Evolutionary conservation across 345 rosid species (phyloP), one percentile per base, ranked within the genome.

Genomic region (Fremontodendron californicum): DNA sequence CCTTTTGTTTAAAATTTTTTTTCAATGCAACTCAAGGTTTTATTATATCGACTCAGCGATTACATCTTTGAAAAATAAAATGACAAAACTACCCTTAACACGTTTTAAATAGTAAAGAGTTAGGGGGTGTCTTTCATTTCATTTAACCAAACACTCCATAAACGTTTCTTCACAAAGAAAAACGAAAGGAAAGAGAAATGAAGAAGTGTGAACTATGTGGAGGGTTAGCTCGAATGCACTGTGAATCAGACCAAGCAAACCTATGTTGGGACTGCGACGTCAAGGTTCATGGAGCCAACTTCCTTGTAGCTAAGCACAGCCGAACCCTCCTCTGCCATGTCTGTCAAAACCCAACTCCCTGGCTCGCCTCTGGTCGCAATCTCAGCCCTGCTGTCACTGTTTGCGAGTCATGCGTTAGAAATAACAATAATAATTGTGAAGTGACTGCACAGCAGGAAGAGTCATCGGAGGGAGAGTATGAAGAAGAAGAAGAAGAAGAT

Each of bases 181-280:
- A 23, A 42, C 6, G 9, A 29, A 18, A 3, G 3, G 35, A 33
- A 33, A 19, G 11, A 19, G 25, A 31, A n/a, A 85, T 76, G 84
- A 89, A 77, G 80, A 83, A 82, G 66, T 95, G 99, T 65, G 97
- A 91, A 82, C 86, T 95, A 12, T 95, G 99, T 57, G 77, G 72
- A n/a, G 58, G 75, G 39, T 77, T 75, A 5, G 96, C 98, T 12
- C 85, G 87, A 63, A 82, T 89, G 85, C 86, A 80, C 80, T 95
- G 99, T 54, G 98, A 95, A 71, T 93, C 99, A 33, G 97, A 95
- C 81, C 78, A 93, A 64, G 99, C 99, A 16, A 86, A 82, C 62
- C 78, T 93, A 54, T 93, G 99, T 75, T 91, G 94, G 93, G 82
- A 78, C 67, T 95, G 99, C 79, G 97, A 95, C 77, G 84, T 80